Base-by-base conservation (phyloP, 768 basidiomycete species). In the Coprinellus micaceus region DNA sequence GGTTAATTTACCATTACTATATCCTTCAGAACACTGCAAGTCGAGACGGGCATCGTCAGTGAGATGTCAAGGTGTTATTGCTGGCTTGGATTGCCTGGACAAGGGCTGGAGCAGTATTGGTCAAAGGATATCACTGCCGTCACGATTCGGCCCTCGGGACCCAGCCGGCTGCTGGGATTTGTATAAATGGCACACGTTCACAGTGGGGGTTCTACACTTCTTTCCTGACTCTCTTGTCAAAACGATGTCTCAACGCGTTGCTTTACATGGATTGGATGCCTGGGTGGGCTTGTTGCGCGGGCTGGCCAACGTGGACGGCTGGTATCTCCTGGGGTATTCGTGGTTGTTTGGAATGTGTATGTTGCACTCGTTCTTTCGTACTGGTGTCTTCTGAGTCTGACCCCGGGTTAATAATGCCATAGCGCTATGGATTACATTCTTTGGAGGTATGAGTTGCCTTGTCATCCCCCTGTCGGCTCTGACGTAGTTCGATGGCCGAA, bases 321-420 rank as follows among this genome's bases (percentile, higher is more conserved):
- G 78, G 3, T 86, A 87, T 59, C 65, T 82, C 25, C 58, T 85
- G 25, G 79, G 73, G n/a, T 87, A 82, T 70, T 74, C 74, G 11
- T 85, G 82, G 80, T 67, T 86, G 26, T 83, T 83, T 68, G 86
- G 86, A 57, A 86, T 85, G 86, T 83, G 86, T 85, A 66, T 70
- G 83, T n/a, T 78, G 19, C 29, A 10, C 29, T 24, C 28, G 1
- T 21, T 52, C 12, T 26, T 1, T 36, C 26, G 30, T n/a, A 13
- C 24, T 4, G 5, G 33, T 13, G 17, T 11, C 28, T 9, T 5
- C 24, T 21, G 24, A 12, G 22, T 58, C n/a, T 21, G 40, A 25
- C 19, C 50, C 36, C 13, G 48, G n/a, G 47, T 28, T 24, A n/a
- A n/a, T n/a, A n/a, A n/a, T n/a, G n/a, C n/a, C n/a, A 24, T 45